Base-by-base conservation (phyloP, 1,284 basidiomycete species). In the Ganoderma resinaceum region DNA sequence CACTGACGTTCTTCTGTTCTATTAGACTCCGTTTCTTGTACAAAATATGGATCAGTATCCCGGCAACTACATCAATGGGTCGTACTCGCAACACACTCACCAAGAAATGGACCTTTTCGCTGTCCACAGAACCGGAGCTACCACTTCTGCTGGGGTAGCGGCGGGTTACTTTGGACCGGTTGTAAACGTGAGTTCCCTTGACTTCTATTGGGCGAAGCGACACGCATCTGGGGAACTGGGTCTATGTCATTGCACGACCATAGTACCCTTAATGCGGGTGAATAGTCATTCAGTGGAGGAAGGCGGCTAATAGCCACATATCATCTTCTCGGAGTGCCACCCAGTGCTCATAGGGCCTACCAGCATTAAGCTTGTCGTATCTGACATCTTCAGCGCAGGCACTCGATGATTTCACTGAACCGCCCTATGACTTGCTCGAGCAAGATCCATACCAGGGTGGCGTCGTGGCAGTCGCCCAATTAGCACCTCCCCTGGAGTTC, bases 321-420 rank as follows among this genome's bases (percentile, higher is more conserved):
- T 58, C 55, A 58, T 9, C 31, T 33, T 58, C 55, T 18, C n/a
- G n/a, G n/a, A 58, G 55, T 58, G 55, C 55, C 55, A 58, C 55
- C 55, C 55, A 20, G 9, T 37, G 33, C 20, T 37, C 2, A 31
- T 2, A 23, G 33, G 18, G 2, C 33, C 18, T 20, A 26, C 3
- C 9, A 58, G 55, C 20, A 58, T 58, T 18, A 58, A 37, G 20
- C 55, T 35, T 58, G 55, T 58, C 55, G 55, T n/a, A 12, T 58
- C 55, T 58, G 33, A 58, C 20, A 37, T 37, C 3, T 11, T 58
- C 31, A 23, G 20, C 23, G 20, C 33, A 58, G 55, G 55, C 9
- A 58, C 31, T 58, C 8, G 20, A 33, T 11, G 31, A 9, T 8
- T 18, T 35, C 14, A 23, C 8, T 37, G 29, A 20, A 58, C 55